Base-by-base conservation (phyloP, 176 grass and related monocot genomes). In the Cymbopogon citratus region DNA sequence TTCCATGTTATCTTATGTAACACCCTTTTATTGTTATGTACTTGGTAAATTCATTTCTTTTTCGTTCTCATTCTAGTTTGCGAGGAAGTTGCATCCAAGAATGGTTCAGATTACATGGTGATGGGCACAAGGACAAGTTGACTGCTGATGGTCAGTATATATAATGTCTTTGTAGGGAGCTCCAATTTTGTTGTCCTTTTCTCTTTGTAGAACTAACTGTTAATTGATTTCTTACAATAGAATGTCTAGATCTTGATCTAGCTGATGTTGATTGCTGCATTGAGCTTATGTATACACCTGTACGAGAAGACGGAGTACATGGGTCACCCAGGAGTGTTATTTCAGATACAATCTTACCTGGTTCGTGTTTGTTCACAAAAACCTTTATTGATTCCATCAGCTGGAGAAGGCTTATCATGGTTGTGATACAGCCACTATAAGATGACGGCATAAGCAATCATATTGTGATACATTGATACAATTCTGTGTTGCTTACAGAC, bases 41-140 rank as follows among this genome's bases (percentile, higher is more conserved):
- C 14, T 70, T 76, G 21, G 49, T 66, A 57, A 84, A 57, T 63
- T 82, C 39, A 25, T 57, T 19, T 61, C 13, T 11, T 86, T 81
- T 80, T 75, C 54, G 29, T 90, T 76, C 33, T 81, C 66, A 78
- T 87, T 79, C 77, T 81, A 98, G 96, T 82, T 49, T 89, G 40
- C 93, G 62, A 88, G 96, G 96, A 89, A 89, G 64, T 59, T 98
- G 96, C 90, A 92, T 81, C 54, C 87, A 91, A 27, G 87, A 95
- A 93, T 98, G 96, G 96, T 95, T 93, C 77, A 89, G 79, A 60
- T 71, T 91, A 90, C 85, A 88, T 79, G 66, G 70, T 19, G 87
- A 85, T 69, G 91, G 87, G 71, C 73, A 28, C 62, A 98, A 90
- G 63, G 86, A 83, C n/a, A 95, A 87, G 66, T 64, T 98, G 84